Conservation (phyloP, 768 basidiomycete genomes). For the Aureoboletus auriporus region DNA sequence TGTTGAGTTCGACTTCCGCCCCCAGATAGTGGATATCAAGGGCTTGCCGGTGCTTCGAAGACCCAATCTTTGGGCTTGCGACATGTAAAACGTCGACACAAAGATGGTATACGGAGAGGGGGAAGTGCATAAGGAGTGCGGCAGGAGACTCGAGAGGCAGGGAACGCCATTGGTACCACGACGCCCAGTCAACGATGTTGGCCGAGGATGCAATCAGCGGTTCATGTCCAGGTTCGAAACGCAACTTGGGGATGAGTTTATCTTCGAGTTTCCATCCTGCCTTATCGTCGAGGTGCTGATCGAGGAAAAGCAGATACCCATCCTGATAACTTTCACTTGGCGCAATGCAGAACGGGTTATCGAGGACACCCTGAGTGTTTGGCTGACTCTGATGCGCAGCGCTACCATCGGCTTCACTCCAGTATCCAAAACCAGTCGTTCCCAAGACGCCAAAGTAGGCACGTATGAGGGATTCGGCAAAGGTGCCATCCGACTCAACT, state of each 20-base stretch:
- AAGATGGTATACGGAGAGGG: conserved; percentile 38
- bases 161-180: conserved; percentile 44
- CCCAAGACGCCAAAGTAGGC: conserved; percentile 38
- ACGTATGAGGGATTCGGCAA: conserved; percentile 30
- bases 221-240: conserved; percentile 26
- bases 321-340: conserved; percentile 25
- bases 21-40: conserved; percentile 37
- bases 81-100: conserved; percentile 33
- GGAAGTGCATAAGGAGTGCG: conserved; percentile 42
- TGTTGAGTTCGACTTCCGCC: conserved; percentile 37
- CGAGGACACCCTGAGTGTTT: conserved; percentile 8
- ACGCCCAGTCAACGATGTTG: conserved; percentile 37
- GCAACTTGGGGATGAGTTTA: conserved; percentile 32
- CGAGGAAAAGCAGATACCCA: conserved; percentile 31
- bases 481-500: conserved; percentile 39
- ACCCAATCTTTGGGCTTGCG: conserved; percentile 20
- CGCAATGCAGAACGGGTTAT: conserved; percentile 4
- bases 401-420: conserved; percentile 36
- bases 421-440: conserved; percentile 37
- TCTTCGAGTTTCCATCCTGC: conserved; percentile 36
- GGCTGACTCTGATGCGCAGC: conserved; percentile 27
- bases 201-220: conserved; percentile 23
- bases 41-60: conserved; percentile 19
- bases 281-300: conserved; percentile 28
- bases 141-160: conserved; percentile 41